A percentile compares a stretch with the other conserved stretches of the same genome.
These are phyloP conservation scores for Jaenimonas drosophilae DNA, from an alignment of 208 protist species.

Conservation along the genomic window DNA sequence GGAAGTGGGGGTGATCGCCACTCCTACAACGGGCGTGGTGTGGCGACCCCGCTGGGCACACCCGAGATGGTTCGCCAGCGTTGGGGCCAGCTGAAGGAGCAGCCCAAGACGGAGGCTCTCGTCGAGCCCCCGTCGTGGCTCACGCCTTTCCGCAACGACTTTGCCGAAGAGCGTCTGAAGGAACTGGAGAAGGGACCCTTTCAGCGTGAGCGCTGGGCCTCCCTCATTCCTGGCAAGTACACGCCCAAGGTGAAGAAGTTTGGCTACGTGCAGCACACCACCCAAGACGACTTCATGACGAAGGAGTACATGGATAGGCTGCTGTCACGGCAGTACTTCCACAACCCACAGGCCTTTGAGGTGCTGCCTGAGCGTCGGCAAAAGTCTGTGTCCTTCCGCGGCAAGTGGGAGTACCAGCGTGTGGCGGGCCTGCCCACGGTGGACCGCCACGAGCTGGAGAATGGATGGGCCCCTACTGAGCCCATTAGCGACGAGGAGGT, in stretches of 20 bases:
- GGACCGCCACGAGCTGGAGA: slow-evolving; percentile 83
- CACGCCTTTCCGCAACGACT: slow-evolving; percentile 88
- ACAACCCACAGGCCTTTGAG: slow-evolving; percentile 77
- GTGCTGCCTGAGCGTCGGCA: slow-evolving; percentile 68
- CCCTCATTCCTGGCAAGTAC: slow-evolving; percentile 71
- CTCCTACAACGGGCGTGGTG: slow-evolving; percentile 48
- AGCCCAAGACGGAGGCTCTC: slow-evolving; percentile 11
- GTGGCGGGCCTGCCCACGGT: slow-evolving; percentile 72
- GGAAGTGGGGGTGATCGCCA: slow-evolving; percentile 26
- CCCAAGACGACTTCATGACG: slow-evolving; percentile 84
- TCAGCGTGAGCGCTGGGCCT: slow-evolving; percentile 63
- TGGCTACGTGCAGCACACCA: slow-evolving; percentile 84
- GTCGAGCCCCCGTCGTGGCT: slow-evolving; percentile 80
- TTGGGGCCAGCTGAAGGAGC: slow-evolving; percentile 27
- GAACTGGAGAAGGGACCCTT: slow-evolving; percentile 67
- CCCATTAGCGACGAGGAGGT: slow-evolving; percentile 60
- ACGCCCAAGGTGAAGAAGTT: slow-evolving; percentile 79
- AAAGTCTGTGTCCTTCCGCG: slow-evolving; percentile 54
- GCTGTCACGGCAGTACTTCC: slow-evolving; percentile 75
- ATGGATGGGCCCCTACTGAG: slow-evolving; percentile 59
- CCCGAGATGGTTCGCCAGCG: slow-evolving; percentile 21
- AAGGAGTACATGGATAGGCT: slow-evolving; percentile 88
- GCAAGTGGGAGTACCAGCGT: slow-evolving; percentile 74
- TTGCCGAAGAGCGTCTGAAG: slow-evolving; percentile 65
- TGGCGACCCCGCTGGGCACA: slow-evolving; percentile 53